Base-by-base conservation (phyloP, 345 rosid species). In the Brassica napus region DNA sequence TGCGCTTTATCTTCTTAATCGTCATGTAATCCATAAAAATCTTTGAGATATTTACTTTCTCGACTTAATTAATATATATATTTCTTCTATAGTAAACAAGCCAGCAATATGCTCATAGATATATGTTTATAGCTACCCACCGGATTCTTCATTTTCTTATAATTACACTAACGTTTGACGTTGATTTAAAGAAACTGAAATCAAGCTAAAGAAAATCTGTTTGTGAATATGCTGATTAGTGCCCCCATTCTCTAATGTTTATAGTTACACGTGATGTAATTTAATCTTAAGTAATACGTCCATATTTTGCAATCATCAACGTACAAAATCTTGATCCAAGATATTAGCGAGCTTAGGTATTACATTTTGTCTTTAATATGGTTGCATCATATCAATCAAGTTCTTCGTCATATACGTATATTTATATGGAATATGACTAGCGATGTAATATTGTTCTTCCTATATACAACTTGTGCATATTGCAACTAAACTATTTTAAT, bases 11-110 rank as follows among this genome's bases (percentile, higher is more conserved):
- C 55, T 77, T 73, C 69, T 28, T 54, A 49, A 34, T 73, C 79
- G 77, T 74, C 72, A 55, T 59, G 57, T 64, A 73, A 69, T 61
- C 84, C 68, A 71, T 7, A 70, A 73, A 77, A 82, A 85, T 84
- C 77, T 85, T 76, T 69, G 31, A 39, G 77, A 81, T 81, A 63
- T 79, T 65, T 75, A 60, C 57, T 5, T 65, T 64, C 60, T 67
- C 62, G 24, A 72, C 55, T 21, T 44, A 66, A 32, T 12, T 75
- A 59, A 66, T 68, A 30, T 67, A 59, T 16, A 39, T 39, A 39
- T 64, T 63, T 28, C 31, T 61, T 59, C 58, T 68, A 26, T 74
- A 59, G 23, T 69, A 76, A 79, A 44, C 78, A 67, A 57, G 65
- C 30, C n/a, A 70, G 42, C 71, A 69, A 64, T 18, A 64, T 63